Evolutionary conservation across 2,329 filamentous ascomycete genomes (phyloP).

Genomic region (Clonostachys rosea): DNA sequence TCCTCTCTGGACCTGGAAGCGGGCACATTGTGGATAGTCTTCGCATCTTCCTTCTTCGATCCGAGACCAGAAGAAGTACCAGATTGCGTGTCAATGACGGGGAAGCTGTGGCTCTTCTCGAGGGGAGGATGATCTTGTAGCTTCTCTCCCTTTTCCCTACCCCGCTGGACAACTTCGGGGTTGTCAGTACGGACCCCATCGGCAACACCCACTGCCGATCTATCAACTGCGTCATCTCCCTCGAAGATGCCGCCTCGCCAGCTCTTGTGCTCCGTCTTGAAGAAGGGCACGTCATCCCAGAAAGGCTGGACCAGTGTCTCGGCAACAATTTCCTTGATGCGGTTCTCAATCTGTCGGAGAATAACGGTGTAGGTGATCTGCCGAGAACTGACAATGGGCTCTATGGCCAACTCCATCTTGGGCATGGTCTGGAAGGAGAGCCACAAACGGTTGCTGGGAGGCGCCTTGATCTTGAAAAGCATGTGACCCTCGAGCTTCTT

Average conservation of each 20-base stretch:
- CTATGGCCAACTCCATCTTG: conserved; percentile 88
- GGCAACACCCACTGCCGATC: too few relatives aligned
- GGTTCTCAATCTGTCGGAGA: conserved; percentile 86
- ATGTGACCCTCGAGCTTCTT: conserved; percentile 83
- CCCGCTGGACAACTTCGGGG: too few relatives aligned
- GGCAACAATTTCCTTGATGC: conserved; percentile 88
- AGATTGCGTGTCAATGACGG: conserved; percentile 27
- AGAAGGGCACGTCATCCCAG: conserved; percentile 95
- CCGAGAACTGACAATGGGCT: conserved; percentile 90
- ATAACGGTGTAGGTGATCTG: conserved; percentile 96
- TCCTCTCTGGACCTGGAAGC: too few relatives aligned
- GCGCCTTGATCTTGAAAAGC: conserved; percentile 84
- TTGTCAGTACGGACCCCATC: too few relatives aligned
- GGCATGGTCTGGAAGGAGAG: conserved; percentile 91
- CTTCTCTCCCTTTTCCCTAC: conserved; percentile 31
- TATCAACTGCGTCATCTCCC: conserved; percentile 41
- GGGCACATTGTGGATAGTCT: too few relatives aligned
- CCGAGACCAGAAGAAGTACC: too few relatives aligned
- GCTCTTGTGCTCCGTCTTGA: conserved; percentile 70
- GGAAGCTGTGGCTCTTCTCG: conserved; percentile 52
- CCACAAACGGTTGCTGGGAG: conserved; percentile 95
- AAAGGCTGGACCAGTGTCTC: conserved; percentile 90
- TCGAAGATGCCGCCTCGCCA: conserved; percentile 84
- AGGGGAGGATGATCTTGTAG: conserved; percentile 35
- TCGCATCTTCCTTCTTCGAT: too few relatives aligned